Base-by-base conservation (phyloP, 345 rosid species). In the Lepidium didymum region DNA sequence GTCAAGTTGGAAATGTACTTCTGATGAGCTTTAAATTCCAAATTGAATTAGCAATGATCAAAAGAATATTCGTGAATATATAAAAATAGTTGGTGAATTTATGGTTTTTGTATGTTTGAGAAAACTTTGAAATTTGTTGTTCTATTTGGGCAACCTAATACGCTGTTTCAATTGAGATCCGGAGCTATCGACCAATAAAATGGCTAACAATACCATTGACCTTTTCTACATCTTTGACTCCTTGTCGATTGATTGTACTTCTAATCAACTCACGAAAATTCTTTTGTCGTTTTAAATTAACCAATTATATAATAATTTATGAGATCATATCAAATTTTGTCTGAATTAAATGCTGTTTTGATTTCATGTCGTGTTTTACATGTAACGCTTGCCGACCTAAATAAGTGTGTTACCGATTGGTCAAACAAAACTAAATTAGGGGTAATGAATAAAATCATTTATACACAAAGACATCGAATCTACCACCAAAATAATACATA, bases 351-450 rank as follows among this genome's bases (percentile, higher is more conserved):
- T 61, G 61, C 5, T 14, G 52, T n/a, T n/a, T 12, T 41, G 7
- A 61, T 70, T 33, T 21, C 0, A 52, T 31, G 55, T 52, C 47
- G 54, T 70, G 27, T 59, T 29, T 42, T 9, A 40, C 5, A 29
- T 61, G 60, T 34, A 35, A 35, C 33, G 3, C 55, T 12, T 62
- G 63, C 75, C 75, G 75, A 71, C 69, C 53, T 63, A 35, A 38
- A 43, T 16, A 43, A 52, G 55, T 35, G 47, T 10, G 50, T 69
- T 35, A 42, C 36, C 36, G 6, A n/a, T 41, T 52, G 47, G 76
- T 72, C 76, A 72, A 64, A 46, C 52, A 27, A 63, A 46, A 34
- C 58, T 46, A 63, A 63, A 63, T 31, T 5, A 71, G 23, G 56
- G 75, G 56, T 43, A 61, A 61, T 43, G 31, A n/a, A n/a, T 46